Conservation (phyloP, 192 early-diverging fungal species). For the Borealophlyctis nickersoniae region DNA sequence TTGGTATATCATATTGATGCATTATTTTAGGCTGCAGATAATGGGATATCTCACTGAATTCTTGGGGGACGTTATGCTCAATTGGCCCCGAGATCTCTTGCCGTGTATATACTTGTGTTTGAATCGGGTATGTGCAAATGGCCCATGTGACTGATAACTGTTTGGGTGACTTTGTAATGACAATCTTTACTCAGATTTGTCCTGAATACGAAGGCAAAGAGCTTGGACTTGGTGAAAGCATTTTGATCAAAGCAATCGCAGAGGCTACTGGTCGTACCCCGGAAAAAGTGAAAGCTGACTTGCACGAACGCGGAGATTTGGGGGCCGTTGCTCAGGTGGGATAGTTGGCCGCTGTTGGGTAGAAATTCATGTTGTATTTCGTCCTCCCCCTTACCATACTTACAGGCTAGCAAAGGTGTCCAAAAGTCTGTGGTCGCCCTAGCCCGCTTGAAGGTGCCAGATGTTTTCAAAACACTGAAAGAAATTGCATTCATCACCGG, state of each 20-base stretch:
- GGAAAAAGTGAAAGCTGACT: constrained; percentile 75
- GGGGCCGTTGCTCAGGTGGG: constrained; percentile 81
- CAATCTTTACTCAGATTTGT: constrained; percentile 53
- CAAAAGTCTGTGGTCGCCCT: constrained; percentile 82
- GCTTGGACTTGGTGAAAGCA: constrained; percentile 90
- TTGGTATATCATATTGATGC: neutral
- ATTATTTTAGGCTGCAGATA: constrained; percentile 61
- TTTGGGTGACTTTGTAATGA: neutral
- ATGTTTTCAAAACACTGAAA: constrained; percentile 82
- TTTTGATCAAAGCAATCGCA: constrained; percentile 91
- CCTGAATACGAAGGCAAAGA: constrained; percentile 96
- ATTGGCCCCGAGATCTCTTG: constrained; percentile 62
- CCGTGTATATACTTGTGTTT: constrained; percentile 87
- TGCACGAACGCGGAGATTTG: constrained; percentile 78
- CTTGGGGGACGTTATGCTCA: constrained; percentile 62
- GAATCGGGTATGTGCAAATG: constrained; percentile 66
- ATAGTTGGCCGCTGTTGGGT: neutral
- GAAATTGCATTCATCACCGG: constrained; percentile 84
- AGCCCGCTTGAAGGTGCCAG: constrained; percentile 72
- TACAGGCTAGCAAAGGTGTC: constrained; percentile 61
- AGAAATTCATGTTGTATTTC: neutral
- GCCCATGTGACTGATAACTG: neutral
- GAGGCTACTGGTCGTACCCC: constrained; percentile 76
- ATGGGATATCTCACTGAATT: constrained; percentile 67
- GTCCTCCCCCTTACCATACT: neutral